These are phyloP conservation scores for Geotrichum restrictum DNA, from an alignment of 1,139 yeast species.

Conservation along the genomic window DNA sequence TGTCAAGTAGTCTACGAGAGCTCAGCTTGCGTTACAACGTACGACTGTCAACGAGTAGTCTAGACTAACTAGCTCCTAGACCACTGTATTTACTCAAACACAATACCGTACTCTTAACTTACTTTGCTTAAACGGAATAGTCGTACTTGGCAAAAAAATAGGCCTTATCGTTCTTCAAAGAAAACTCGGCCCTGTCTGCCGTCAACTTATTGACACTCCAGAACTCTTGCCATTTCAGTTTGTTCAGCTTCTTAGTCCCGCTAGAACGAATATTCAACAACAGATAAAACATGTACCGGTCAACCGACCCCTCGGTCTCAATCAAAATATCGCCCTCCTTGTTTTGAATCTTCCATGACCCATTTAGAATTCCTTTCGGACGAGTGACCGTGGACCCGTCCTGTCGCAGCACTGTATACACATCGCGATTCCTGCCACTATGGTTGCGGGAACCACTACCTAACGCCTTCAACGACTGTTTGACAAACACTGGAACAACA, in stretches of 20 bases:
- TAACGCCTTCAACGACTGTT: conserved; percentile 18
- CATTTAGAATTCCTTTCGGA: conserved; percentile 38
- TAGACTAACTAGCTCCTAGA: no score
- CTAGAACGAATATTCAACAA: conserved; percentile 53
- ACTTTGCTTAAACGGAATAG: background rate
- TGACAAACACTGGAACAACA: conserved; percentile 44
- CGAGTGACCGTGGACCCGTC: conserved; percentile 29
- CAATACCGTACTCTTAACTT: no score
- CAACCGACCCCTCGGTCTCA: conserved; percentile 56
- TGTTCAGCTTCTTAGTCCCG: conserved; percentile 59
- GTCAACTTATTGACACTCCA: conserved; percentile 52
- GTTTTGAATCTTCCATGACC: conserved; percentile 51
- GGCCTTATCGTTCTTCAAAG: conserved; percentile 67
- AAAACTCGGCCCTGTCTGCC: conserved; percentile 53
- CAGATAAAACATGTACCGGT: conserved; percentile 61
- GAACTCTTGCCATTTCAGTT: conserved; percentile 63
- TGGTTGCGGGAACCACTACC: conserved; percentile 35
- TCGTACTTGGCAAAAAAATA: conserved; percentile 49
- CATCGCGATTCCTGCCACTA: conserved; percentile 14
- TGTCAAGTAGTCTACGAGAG: no score
- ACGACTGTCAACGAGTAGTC: no score
- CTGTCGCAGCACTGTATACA: conserved; percentile 16
- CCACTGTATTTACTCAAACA: no score
- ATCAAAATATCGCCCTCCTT: conserved; percentile 56
- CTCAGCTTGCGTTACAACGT: no score